A percentile compares a stretch with the other conserved stretches of the same genome.
Evolutionary conservation across 345 rosid genomes (phyloP).

Genomic region (Syzygium jambos): DNA sequence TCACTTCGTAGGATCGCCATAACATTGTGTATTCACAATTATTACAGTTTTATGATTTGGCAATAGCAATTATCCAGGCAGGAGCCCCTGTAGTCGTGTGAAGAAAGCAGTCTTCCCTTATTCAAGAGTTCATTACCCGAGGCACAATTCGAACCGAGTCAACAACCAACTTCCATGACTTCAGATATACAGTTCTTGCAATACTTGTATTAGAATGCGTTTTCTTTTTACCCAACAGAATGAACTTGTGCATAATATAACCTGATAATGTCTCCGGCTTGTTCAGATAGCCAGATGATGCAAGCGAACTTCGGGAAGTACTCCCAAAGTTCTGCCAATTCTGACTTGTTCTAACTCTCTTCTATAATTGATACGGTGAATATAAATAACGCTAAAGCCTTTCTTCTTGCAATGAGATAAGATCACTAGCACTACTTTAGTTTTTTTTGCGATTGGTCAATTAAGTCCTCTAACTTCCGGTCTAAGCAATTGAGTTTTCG

Average conservation of each 20-base stretch:
- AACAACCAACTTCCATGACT: neutral
- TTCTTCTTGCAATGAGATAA: neutral
- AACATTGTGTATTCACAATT: neutral
- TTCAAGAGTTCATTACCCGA: neutral
- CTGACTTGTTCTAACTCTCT: neutral
- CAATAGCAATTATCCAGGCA: neutral
- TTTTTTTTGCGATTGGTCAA: neutral
- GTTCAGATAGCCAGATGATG: slow-evolving; percentile 28
- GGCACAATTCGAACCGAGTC: neutral
- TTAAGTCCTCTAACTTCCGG: no score
- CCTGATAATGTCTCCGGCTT: slow-evolving; percentile 11
- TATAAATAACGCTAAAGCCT: neutral
- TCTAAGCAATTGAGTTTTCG: no score
- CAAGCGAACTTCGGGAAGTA: slow-evolving; percentile 11
- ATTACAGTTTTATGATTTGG: neutral
- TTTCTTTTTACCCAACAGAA: neutral
- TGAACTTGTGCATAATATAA: neutral
- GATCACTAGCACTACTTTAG: neutral
- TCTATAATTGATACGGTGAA: no score
- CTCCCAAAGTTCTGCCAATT: neutral
- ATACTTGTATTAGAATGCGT: neutral
- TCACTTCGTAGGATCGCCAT: neutral
- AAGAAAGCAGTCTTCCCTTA: neutral
- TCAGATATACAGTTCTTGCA: neutral
- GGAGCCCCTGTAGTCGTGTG: neutral